Conservation (phyloP, 2,329 filamentous ascomycete species). For the Xenosphaeropsis pyriputrescens region DNA sequence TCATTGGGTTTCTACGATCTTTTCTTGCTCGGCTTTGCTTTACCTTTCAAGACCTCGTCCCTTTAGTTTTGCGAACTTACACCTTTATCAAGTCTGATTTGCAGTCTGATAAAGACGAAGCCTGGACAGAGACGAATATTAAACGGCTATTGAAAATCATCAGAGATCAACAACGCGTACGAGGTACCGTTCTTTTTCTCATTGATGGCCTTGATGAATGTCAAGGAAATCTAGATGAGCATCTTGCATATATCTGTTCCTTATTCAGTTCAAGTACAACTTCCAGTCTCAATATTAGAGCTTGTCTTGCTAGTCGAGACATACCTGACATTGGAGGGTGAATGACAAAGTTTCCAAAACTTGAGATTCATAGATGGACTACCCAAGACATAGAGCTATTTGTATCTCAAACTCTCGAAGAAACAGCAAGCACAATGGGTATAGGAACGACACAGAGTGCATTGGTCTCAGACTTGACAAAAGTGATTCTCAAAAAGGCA, state of each 20-base stretch:
- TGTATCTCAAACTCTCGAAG: slow-evolving; percentile 1
- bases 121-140: too few relatives aligned
- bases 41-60: too few relatives aligned
- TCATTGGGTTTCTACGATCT: too few relatives aligned
- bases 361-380: slow-evolving; percentile 13
- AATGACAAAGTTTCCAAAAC: slow-evolving; percentile 4
- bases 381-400: slow-evolving; percentile 9
- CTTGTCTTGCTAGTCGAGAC: slow-evolving; percentile 13
- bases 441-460: neutral
- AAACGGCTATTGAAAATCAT: too few relatives aligned
- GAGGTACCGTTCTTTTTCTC: slow-evolving; percentile 1
- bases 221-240: slow-evolving; percentile 4
- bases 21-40: too few relatives aligned
- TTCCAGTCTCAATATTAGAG: slow-evolving; percentile 5
- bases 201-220: slow-evolving; percentile 7
- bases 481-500: slow-evolving; percentile 5
- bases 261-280: slow-evolving; percentile 3
- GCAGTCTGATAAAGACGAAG: too few relatives aligned
- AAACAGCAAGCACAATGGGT: slow-evolving; percentile 1
- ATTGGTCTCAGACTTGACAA: neutral
- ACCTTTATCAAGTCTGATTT: too few relatives aligned
- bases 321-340: slow-evolving; percentile 11
- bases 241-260: slow-evolving; percentile 1
- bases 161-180: neutral
- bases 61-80: too few relatives aligned